These are phyloP conservation scores for Angophora floribunda DNA, from an alignment of 345 rosid species.

Conservation along the genomic window DNA sequence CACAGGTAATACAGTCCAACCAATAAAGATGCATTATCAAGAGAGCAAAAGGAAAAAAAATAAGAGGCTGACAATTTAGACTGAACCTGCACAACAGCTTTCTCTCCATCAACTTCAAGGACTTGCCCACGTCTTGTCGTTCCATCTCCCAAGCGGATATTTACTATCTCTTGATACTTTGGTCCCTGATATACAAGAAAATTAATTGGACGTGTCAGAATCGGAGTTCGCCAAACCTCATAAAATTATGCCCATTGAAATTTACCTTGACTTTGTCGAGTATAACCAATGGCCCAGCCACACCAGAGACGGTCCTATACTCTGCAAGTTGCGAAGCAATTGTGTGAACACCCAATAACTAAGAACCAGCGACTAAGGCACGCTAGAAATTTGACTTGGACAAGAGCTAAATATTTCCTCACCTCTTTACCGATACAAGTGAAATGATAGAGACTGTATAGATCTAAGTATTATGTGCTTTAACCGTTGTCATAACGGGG, in stretches of 20 bases:
- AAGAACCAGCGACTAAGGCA: neutral
- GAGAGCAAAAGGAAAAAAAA: neutral
- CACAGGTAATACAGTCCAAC: neutral
- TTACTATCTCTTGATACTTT: constrained; percentile 92
- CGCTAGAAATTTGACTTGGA: neutral
- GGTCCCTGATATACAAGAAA: constrained; percentile 56
- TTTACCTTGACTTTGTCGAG: constrained; percentile 88
- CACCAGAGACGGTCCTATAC: constrained; percentile 96
- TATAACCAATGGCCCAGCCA: constrained; percentile 94
- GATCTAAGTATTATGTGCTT: neutral
- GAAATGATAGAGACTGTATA: neutral
- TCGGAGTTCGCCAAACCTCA: neutral
- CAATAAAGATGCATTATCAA: neutral
- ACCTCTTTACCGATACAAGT: neutral
- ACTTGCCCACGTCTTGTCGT: constrained; percentile 91
- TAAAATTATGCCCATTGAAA: neutral
- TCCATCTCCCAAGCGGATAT: constrained; percentile 90
- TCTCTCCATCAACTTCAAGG: constrained; percentile 96
- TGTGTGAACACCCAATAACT: neutral
- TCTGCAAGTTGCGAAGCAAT: constrained; percentile 25
- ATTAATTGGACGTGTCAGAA: neutral
- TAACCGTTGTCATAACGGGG: neutral
- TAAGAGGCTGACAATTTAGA: neutral
- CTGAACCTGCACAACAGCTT: constrained; percentile 89
- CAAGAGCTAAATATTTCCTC: neutral